These are phyloP conservation scores for Ploettnerulaceae sp. DNA, from an alignment of 2,329 filamentous ascomycete genomes.

Conservation along the genomic window DNA sequence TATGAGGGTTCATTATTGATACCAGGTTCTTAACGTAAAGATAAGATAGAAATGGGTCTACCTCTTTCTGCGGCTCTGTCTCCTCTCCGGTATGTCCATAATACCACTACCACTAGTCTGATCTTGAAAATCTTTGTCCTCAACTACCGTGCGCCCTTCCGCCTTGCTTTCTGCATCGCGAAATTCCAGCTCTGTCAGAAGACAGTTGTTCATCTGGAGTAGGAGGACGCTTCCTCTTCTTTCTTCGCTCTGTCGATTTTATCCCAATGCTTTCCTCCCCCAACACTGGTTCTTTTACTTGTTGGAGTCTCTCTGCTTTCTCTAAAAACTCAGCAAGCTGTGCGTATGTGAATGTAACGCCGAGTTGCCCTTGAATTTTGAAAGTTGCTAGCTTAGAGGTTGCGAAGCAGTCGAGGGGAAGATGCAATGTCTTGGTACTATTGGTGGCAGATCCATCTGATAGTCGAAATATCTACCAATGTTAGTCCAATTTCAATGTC, in stretches of 20 bases:
- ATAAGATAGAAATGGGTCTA: too few species aligned
- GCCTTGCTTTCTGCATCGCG: constrained; percentile 15
- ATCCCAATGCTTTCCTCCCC: constrained; percentile 14
- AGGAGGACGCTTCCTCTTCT: constrained; percentile 15
- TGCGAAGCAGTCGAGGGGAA: constrained; percentile 13
- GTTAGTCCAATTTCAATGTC: constrained; percentile 7
- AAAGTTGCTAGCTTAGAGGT: constrained; percentile 7
- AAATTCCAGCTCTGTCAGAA: constrained; percentile 17
- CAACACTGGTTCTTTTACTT: constrained; percentile 11
- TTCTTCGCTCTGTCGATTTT: constrained; percentile 14
- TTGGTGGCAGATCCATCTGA: constrained; percentile 13
- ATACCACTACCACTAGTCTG: constrained; percentile 6
- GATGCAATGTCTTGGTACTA: constrained; percentile 10
- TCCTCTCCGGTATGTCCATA: constrained; percentile 11
- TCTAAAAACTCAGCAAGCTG: constrained; percentile 19
- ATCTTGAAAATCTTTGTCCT: constrained; percentile 15
- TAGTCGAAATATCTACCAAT: constrained; percentile 13
- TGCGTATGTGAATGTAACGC: constrained; percentile 12
- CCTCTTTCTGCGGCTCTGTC: constrained; percentile 10
- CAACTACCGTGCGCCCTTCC: constrained; percentile 13
- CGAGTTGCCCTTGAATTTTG: constrained; percentile 1
- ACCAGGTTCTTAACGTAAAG: too few species aligned
- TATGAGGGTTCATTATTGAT: too few species aligned
- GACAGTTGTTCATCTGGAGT: constrained; percentile 14
- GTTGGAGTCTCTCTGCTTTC: constrained; percentile 16